Base-by-base conservation (phyloP, 2,329 filamentous ascomycete genomes). In the Sporothrix pseudoabietina region DNA sequence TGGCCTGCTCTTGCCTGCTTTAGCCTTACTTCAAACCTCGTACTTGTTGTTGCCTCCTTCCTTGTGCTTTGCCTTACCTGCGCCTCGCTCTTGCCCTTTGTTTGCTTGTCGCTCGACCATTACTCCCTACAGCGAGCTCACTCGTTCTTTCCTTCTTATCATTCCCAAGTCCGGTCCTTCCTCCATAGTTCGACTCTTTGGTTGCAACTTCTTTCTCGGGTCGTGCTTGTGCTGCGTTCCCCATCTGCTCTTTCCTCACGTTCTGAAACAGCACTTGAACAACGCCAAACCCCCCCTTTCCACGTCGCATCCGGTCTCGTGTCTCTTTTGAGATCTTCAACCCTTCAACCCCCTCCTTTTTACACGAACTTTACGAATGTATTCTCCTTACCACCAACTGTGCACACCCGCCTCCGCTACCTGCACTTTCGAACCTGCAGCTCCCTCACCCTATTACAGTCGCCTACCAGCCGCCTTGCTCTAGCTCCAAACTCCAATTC, bases 261-360 rank as follows among this genome's bases (percentile, higher is more conserved):
- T 35, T 55, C 66, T 69, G 66, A 69, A 69, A 69, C 66, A 69
- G 14, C 19, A 41, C 54, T 55, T 32, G n/a, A 39, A 32, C 66
- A 39, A 55, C 8, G 9, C 49, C 39, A n/a, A 41, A 10, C 6
- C 32, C 39, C 49, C 49, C 12, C 19, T 55, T 69, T 54, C 66
- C 8, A 65, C 59, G 35, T 65, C 59, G 44, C 59, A 44, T 44
- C 59, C 59, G 35, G 39, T 65, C 35, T 44, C 59, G n/a, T 65
- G 35, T 54, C 65, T 69, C 19, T 35, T 47, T 35, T 22, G 14
- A 49, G 22, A 19, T 19, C 22, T 30, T 49, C 14, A 19, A 19
- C 26, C 26, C 41, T 66, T 22, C 41, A 66, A 44, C 44, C n/a
- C 10, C 35, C 9, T 65, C 9, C 26, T 19, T 6, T 65, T 44